Conservation (phyloP, 768 basidiomycete genomes). For the Trametes villosa region DNA sequence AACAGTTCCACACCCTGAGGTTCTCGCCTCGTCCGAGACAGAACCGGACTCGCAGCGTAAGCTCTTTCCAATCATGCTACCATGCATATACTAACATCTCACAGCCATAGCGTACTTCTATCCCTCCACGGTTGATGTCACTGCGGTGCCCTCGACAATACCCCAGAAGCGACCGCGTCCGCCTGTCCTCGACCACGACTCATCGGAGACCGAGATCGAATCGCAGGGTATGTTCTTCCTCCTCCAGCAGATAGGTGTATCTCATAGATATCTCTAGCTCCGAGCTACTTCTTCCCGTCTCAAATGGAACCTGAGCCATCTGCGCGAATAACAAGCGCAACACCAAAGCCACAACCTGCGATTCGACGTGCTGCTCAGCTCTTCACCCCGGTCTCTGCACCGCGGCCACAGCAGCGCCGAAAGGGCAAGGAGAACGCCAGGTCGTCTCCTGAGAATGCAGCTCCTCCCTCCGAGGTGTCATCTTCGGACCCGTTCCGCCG, state of each 20-base stretch:
- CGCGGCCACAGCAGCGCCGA: conserved; percentile 1
- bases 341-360: conserved; percentile 7
- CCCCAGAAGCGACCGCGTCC: conserved; percentile 9
- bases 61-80: background rate
- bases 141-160: background rate
- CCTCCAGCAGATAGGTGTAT: too few relatives aligned
- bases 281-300: conserved; percentile 18
- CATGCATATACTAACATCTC: background rate
- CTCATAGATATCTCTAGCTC: background rate
- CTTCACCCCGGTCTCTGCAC: conserved; percentile 4
- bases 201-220: conserved; percentile 27
- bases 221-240: conserved; percentile 18
- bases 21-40: conserved; percentile 11
- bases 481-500: conserved; percentile 1
- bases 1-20: background rate
- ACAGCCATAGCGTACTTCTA: conserved; percentile 13
- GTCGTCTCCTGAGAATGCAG: background rate
- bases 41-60: conserved; percentile 19
- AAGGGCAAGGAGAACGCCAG: background rate
- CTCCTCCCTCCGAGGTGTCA: background rate
- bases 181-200: conserved; percentile 1
- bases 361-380: conserved; percentile 1
- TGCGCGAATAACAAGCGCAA: background rate
- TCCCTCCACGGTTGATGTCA: conserved; percentile 11
- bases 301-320: conserved; percentile 2